phyloP scores from a whole-genome alignment of 1,139 yeast genomes.

The Geotrichum europaeum region DNA sequence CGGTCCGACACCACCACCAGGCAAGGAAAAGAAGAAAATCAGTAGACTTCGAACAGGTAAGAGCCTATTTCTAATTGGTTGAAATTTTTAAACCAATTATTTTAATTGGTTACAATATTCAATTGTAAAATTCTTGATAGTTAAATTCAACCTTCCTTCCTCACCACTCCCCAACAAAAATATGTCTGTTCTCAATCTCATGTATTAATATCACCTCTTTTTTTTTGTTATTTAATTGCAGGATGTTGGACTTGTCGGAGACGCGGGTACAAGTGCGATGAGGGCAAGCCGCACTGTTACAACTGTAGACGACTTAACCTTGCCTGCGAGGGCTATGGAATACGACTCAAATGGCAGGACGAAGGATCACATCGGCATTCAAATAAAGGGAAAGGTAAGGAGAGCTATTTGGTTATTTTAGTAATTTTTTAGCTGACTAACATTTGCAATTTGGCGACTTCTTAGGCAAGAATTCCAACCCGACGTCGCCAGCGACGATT shows the following conservation, averaged over 20 bases:
- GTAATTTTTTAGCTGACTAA: background rate
- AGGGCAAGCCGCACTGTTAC: constrained; percentile 37
- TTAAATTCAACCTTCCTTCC: background rate
- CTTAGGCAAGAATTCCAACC: constrained; percentile 11
- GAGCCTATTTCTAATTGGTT: background rate
- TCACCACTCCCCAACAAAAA: background rate
- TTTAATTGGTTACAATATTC: background rate
- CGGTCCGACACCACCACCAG: constrained; percentile 1
- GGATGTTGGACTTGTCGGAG: constrained; percentile 81
- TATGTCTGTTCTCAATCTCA: background rate
- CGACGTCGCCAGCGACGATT: constrained; percentile 8
- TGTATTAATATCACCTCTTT: background rate
- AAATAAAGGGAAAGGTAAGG: constrained; percentile 6
- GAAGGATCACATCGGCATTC: constrained; percentile 16
- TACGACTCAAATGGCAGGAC: constrained; percentile 30
- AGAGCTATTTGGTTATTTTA: background rate
- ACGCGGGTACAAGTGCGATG: constrained; percentile 81
- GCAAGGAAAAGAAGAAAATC: constrained; percentile 24
- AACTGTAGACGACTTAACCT: constrained; percentile 21
- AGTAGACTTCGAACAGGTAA: constrained; percentile 28
- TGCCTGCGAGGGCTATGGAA: constrained; percentile 29
- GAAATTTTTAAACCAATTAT: background rate
- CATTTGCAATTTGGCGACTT: background rate
- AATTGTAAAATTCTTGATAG: background rate
- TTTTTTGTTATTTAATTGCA: background rate